These are phyloP conservation scores for Trichoderma asperellum DNA, from an alignment of 2,329 filamentous ascomycete species.

Conservation along the genomic window DNA sequence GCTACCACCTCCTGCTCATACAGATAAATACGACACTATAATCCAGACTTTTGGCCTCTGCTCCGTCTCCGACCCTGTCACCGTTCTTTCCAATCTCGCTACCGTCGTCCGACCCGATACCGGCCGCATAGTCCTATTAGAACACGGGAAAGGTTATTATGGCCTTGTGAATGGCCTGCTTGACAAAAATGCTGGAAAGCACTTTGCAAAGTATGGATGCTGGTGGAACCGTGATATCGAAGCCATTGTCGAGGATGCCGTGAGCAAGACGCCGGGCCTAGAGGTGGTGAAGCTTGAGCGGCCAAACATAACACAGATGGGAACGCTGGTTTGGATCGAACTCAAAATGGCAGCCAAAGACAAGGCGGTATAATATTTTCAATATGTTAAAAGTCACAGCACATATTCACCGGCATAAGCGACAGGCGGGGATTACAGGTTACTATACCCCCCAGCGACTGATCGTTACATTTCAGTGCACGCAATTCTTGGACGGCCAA, in stretches of 20 bases:
- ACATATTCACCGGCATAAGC: neutral
- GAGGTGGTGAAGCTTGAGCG: constrained; percentile 59
- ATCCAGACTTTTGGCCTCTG: constrained; percentile 69
- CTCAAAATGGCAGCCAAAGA: constrained; percentile 47
- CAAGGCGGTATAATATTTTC: neutral
- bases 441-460: neutral
- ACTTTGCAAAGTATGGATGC: constrained; percentile 65
- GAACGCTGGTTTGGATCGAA: constrained; percentile 64
- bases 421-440: neutral
- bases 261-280: constrained; percentile 53
- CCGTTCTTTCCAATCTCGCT: constrained; percentile 58
- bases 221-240: constrained; percentile 71
- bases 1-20: constrained; percentile 47
- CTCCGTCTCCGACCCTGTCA: constrained; percentile 61
- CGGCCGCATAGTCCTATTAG: constrained; percentile 63
- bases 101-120: constrained; percentile 55
- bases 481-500: neutral
- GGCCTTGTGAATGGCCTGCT: constrained; percentile 59
- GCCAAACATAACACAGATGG: constrained; percentile 57
- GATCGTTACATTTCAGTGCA: neutral
- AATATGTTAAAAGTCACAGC: neutral
- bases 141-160: constrained; percentile 63
- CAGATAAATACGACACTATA: constrained; percentile 62
- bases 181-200: constrained; percentile 57
- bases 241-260: constrained; percentile 56